These are phyloP conservation scores for Leccinum variicolor DNA, from an alignment of 768 basidiomycete species.

Conservation along the genomic window DNA sequence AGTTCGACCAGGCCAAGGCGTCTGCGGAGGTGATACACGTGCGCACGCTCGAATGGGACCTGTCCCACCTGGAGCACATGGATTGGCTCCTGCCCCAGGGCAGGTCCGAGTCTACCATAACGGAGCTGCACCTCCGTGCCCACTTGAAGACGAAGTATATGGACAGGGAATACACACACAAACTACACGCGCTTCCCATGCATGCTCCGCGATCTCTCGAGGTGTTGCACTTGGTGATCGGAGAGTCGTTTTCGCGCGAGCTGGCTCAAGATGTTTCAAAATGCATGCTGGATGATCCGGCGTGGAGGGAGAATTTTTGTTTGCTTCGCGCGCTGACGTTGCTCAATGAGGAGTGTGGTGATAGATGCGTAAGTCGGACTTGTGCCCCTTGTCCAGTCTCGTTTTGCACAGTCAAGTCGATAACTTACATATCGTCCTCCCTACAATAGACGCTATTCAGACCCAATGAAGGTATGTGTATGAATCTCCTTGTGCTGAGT, in stretches of 20 bases:
- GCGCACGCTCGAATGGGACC: not conserved
- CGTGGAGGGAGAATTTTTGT: not conserved
- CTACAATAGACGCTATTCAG: too few species aligned
- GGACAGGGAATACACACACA: not conserved
- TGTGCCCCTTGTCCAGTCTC: too few species aligned
- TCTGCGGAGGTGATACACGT: not conserved
- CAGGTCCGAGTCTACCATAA: not conserved
- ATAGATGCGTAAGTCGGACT: too few species aligned
- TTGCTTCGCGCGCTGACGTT: not conserved
- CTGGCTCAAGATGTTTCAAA: not conserved
- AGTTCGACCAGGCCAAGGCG: too few species aligned
- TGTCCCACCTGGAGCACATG: not conserved
- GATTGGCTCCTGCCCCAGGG: not conserved
- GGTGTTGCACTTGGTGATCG: not conserved
- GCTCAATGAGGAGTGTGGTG: not conserved
- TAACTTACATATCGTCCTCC: too few species aligned
- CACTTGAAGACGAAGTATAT: not conserved
- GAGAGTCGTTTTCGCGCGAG: not conserved
- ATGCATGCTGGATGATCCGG: not conserved
- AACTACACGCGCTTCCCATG: not conserved
- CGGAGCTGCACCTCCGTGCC: not conserved
- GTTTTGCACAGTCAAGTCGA: too few species aligned
- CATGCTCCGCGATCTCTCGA: not conserved
- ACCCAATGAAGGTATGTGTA: too few species aligned
- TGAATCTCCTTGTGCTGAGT: too few species aligned